Evolutionary conservation across 2,329 filamentous ascomycete species (phyloP).

Genomic region (Aspergillus luchuensis): DNA sequence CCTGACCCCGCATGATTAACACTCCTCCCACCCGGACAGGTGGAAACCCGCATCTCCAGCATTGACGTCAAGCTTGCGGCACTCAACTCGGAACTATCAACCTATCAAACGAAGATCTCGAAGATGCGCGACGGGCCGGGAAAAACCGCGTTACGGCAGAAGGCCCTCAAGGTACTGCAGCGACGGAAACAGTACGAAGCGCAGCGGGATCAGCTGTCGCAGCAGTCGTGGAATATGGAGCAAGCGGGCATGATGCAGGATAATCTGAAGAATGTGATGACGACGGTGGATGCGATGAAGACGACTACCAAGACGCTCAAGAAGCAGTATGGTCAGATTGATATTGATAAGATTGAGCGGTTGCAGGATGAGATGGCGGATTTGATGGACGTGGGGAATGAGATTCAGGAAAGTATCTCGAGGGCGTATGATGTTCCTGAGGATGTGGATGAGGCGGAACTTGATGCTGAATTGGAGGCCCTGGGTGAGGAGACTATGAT

Average conservation of each 20-base stretch:
- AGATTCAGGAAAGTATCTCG: slow-evolving; percentile 93
- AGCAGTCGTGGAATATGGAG: slow-evolving; percentile 99
- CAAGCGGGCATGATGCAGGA: slow-evolving; percentile 98
- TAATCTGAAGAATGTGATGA: slow-evolving; percentile 98
- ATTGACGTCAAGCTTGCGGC: slow-evolving; percentile 94
- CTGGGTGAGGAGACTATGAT: slow-evolving; percentile 92
- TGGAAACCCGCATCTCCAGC: slow-evolving; percentile 77
- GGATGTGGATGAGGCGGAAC: slow-evolving; percentile 92
- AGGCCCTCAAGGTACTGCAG: slow-evolving; percentile 90
- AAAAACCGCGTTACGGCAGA: slow-evolving; percentile 88
- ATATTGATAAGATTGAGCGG: slow-evolving; percentile 95
- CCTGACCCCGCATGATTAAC: slow-evolving; percentile 8
- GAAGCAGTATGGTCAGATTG: slow-evolving; percentile 94
- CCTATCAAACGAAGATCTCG: slow-evolving; percentile 81
- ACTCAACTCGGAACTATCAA: slow-evolving; percentile 83
- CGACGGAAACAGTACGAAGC: slow-evolving; percentile 91
- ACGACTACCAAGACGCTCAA: slow-evolving; percentile 89
- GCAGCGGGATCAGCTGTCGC: slow-evolving; percentile 89
- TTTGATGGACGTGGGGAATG: slow-evolving; percentile 94
- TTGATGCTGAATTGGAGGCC: slow-evolving; percentile 95
- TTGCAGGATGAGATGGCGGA: slow-evolving; percentile 99
- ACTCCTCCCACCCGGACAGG: slow-evolving; percentile 45
- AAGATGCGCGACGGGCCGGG: slow-evolving; percentile 96
- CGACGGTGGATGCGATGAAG: slow-evolving; percentile 96
- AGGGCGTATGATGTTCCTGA: slow-evolving; percentile 93